Evolutionary conservation across 2,329 filamentous ascomycete species (phyloP), one percentile per base, ranked within the genome.

Genomic region (Phymatotrichopsis omnivora): DNA sequence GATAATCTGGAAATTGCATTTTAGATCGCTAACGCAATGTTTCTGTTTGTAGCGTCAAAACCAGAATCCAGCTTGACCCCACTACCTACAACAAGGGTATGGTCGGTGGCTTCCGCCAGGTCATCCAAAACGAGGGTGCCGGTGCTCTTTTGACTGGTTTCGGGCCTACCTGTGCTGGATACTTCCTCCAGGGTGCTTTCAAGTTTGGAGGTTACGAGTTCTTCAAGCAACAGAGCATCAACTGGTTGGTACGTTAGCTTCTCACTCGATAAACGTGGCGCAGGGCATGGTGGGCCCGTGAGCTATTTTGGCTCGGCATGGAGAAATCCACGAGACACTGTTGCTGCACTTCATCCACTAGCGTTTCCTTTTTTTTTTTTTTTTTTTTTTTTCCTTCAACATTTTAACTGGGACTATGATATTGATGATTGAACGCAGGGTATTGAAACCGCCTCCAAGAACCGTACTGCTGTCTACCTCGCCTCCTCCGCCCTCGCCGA

Each of bases 171-270:
- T 78, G 79, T 58, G 82, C 85, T 57, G 85, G 85, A 67, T 93
- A 93, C 73, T 93, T 93, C 80, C 79, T 93, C 61, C 85, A 93
- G 72, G 85, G 85, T 64, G 82, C 84, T 61, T 79, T 91, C 75
- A 93, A 93, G 73, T 91, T 91, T 67, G 85, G 85, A 67, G 85
- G 85, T 66, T 93, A 93, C 69, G 85, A 93, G 72, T 80, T 93
- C 71, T 93, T 93, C 82, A 93, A 93, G 80, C 77, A 87, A 72
- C 82, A 91, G 70, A 76, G 72, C 64, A 91, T 93, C 68, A 81
- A 85, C 73, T 53, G 73, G 54, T 68, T 93, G 62, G 85, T 49
- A 38, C 35, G 46, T 44, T 3, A 32, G 11, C n/a, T 11, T 22
- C 24, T 32, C 12, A n/a, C 20, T 23, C 27, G n/a, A n/a, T n/a